A percentile compares a stretch with the other conserved stretches of the same genome.
phyloP scores from a whole-genome alignment of 2,329 filamentous ascomycete species.

The Penicillium sp. region DNA sequence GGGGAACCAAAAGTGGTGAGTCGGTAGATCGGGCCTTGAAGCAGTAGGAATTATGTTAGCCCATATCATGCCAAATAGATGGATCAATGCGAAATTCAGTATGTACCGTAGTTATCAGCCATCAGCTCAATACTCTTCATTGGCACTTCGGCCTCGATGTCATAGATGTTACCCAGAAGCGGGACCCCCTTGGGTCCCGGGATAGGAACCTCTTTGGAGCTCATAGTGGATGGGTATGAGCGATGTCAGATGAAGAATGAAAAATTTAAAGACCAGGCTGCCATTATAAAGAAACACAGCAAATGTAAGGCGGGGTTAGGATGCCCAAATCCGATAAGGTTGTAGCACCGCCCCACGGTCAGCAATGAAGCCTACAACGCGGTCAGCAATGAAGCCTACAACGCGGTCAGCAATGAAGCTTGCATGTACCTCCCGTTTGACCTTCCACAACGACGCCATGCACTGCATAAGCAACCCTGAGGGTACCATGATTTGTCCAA shows the following conservation, averaged over 20 bases:
- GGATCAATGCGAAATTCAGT: not conserved
- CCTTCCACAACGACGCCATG: too few relatives aligned
- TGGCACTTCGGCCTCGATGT: constrained; percentile 62
- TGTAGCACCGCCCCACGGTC: not conserved
- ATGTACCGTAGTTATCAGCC: constrained; percentile 64
- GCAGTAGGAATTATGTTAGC: not conserved
- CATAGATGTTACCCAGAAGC: constrained; percentile 64
- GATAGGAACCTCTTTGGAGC: constrained; percentile 44
- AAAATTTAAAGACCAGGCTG: not conserved
- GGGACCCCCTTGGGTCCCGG: constrained; percentile 65
- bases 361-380: not conserved
- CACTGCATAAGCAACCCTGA: not conserved
- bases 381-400: not conserved
- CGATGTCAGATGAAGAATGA: not conserved
- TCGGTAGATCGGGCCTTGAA: constrained; percentile 59
- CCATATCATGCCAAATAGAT: not conserved
- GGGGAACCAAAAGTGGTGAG: constrained; percentile 51
- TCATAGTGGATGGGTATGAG: not conserved
- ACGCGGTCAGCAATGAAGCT: not conserved
- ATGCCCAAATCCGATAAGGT: not conserved
- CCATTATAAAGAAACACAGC: too few relatives aligned
- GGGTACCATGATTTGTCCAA: not conserved
- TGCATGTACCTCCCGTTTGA: too few relatives aligned
- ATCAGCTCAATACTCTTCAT: constrained; percentile 57
- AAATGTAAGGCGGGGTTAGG: not conserved